Percentiles rank a stretch among this genome's conserved stretches.
These are phyloP conservation scores for Aspergillus ruber DNA, from an alignment of 2,329 filamentous ascomycete genomes.

Conservation along the genomic window DNA sequence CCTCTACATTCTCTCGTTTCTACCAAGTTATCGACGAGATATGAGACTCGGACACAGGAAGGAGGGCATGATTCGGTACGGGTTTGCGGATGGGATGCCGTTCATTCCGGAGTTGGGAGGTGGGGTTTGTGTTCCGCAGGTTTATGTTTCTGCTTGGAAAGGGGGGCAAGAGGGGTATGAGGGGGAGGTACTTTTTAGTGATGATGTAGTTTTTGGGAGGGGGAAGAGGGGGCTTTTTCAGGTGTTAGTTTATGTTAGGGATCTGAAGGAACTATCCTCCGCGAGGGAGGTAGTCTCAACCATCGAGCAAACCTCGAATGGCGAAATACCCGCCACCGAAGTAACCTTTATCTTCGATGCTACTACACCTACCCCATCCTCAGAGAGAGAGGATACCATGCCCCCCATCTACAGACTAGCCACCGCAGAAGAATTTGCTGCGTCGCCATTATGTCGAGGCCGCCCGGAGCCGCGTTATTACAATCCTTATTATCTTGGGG, in stretches of 20 bases:
- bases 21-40: conserved; percentile 24
- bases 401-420: conserved; percentile 16
- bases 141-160: conserved; percentile 21
- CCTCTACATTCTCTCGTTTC: conserved; percentile 26
- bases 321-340: conserved; percentile 1
- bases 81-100: conserved; percentile 21
- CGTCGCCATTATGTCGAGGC: conserved; percentile 19
- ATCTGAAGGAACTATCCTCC: not conserved
- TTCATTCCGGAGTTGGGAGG: conserved; percentile 26
- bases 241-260: conserved; percentile 21
- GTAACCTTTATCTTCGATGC: conserved; percentile 8
- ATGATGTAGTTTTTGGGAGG: conserved; percentile 25
- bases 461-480: conserved; percentile 24
- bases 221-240: conserved; percentile 26
- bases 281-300: conserved; percentile 1
- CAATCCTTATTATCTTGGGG: conserved; percentile 18
- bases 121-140: conserved; percentile 28
- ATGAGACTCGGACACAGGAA: conserved; percentile 18
- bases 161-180: not conserved
- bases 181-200: conserved; percentile 22
- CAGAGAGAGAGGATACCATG: not conserved
- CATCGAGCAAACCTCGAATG: conserved; percentile 3
- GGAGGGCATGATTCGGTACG: conserved; percentile 26
- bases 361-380: not conserved
- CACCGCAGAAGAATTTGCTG: conserved; percentile 22